Conservation (phyloP, 345 rosid species). For the Eucalyptus brandiana region DNA sequence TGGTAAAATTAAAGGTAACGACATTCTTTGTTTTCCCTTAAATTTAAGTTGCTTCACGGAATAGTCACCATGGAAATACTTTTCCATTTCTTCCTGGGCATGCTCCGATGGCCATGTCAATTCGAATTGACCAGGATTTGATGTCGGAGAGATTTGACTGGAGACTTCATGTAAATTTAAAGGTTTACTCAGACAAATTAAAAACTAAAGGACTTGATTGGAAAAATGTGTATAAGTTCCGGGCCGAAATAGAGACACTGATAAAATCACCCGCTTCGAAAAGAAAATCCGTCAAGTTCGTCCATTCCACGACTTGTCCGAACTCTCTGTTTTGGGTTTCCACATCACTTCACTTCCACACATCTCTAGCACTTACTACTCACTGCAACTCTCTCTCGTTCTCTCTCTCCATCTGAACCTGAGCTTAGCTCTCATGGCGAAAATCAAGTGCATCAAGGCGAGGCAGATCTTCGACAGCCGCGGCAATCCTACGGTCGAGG, state of each 20-base stretch:
- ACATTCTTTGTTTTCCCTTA: neutral
- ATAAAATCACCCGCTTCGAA: neutral
- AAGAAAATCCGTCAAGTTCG: neutral
- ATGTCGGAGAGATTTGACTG: neutral
- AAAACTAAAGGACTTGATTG: neutral
- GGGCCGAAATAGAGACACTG: neutral
- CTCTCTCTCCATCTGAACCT: neutral
- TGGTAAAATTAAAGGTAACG: neutral
- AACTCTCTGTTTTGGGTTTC: neutral
- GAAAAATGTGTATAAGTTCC: neutral
- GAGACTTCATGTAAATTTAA: neutral
- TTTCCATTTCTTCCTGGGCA: neutral
- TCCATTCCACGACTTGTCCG: neutral
- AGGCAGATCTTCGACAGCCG: conserved; percentile 79
- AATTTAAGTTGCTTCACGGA: neutral
- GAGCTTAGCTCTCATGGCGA: conserved; percentile 3
- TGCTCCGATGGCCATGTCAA: neutral
- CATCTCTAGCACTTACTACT: neutral
- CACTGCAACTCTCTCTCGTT: neutral
- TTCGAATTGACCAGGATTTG: neutral
- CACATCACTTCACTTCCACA: neutral
- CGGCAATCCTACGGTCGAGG: conserved; percentile 73
- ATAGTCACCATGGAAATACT: neutral
- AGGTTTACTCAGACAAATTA: neutral
- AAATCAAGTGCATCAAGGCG: conserved; percentile 26